Evolutionary conservation across 2,329 filamentous ascomycete species (phyloP).

Genomic region (Neurospora crassa): DNA sequence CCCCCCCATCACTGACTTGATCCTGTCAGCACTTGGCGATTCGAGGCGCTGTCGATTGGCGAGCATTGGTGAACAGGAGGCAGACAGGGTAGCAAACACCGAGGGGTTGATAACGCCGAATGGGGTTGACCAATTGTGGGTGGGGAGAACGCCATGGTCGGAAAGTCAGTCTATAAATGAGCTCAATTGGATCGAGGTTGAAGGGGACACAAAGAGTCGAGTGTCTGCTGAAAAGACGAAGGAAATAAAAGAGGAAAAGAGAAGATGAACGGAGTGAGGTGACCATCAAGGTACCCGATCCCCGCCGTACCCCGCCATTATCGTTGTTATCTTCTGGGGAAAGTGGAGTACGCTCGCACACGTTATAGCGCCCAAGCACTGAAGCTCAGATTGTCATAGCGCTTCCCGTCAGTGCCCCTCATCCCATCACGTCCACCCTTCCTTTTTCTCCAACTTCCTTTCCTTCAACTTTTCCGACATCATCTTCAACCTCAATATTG

Average conservation of each 20-base stretch:
- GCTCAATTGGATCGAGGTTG: background rate
- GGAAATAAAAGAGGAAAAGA: background rate
- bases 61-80: background rate
- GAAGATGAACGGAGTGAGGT: background rate
- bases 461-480: background rate
- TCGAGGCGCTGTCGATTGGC: background rate
- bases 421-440: background rate
- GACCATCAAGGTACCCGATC: background rate
- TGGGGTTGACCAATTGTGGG: background rate
- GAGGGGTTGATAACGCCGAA: background rate
- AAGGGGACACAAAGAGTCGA: background rate
- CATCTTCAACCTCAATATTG: background rate
- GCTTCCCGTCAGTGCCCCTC: background rate
- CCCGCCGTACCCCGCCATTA: background rate
- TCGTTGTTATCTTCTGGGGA: too few relatives aligned
- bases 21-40: background rate
- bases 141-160: background rate
- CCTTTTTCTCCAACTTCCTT: background rate
- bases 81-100: background rate
- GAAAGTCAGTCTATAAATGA: background rate
- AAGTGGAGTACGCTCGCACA: too few relatives aligned
- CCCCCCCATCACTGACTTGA: background rate
- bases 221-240: background rate
- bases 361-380: background rate
- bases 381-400: background rate